Percentiles rank a stretch among this genome's conserved stretches.
Evolutionary conservation across 2,329 filamentous ascomycete genomes (phyloP).

Genomic region (Cytospora leucostoma): DNA sequence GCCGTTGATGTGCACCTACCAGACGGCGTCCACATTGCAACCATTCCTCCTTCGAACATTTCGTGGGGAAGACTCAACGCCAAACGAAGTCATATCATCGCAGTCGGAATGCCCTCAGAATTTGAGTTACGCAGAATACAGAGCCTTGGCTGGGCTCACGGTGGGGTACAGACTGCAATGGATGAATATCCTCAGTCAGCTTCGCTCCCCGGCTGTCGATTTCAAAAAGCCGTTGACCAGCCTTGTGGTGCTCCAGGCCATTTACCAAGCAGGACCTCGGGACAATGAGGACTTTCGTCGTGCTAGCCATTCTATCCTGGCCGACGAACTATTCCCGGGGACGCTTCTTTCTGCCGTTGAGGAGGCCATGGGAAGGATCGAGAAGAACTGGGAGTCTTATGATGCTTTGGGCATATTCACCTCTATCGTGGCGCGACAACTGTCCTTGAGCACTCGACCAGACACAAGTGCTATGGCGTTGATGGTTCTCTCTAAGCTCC

Average conservation of each 20-base stretch:
- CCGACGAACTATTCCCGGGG: slow-evolving; percentile 38
- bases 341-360: slow-evolving; percentile 39
- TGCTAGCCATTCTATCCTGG: slow-evolving; percentile 40
- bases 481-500: slow-evolving; percentile 36
- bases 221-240: slow-evolving; percentile 52
- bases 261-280: slow-evolving; percentile 48
- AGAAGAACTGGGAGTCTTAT: slow-evolving; percentile 55
- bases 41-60: slow-evolving; percentile 42
- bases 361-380: slow-evolving; percentile 37
- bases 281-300: slow-evolving; percentile 32
- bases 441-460: slow-evolving; percentile 40
- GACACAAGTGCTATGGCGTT: slow-evolving; percentile 35
- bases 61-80: slow-evolving; percentile 24
- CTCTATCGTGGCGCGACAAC: slow-evolving; percentile 43
- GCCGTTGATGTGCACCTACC: slow-evolving; percentile 43
- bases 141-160: slow-evolving; percentile 51
- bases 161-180: slow-evolving; percentile 54
- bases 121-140: slow-evolving; percentile 56
- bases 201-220: slow-evolving; percentile 50
- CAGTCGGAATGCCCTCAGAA: slow-evolving; percentile 49
- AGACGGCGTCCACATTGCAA: slow-evolving; percentile 38
- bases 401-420: slow-evolving; percentile 43
- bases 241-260: slow-evolving; percentile 50
- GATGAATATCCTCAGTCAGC: slow-evolving; percentile 55
- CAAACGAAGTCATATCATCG: slow-evolving; percentile 55